These are phyloP conservation scores for Pleurozium schreberi DNA, from an alignment of 225 moss, liverwort and hornwort species.

Conservation along the genomic window DNA sequence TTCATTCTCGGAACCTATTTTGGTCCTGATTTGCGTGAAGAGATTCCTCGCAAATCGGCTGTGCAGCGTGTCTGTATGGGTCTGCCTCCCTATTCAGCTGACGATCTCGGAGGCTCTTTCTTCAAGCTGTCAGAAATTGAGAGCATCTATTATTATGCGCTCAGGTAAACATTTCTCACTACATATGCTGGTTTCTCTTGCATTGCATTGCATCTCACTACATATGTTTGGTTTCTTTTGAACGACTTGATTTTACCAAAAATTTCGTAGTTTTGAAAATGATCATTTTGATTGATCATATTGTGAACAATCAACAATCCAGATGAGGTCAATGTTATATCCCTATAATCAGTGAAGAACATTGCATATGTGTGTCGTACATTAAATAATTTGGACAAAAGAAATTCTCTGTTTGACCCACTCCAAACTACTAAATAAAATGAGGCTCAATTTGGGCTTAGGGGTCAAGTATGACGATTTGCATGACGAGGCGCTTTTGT, in stretches of 20 bases:
- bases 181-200: background rate
- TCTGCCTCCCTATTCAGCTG: constrained; percentile 57
- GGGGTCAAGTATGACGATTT: background rate
- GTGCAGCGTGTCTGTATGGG: constrained; percentile 67
- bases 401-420: background rate
- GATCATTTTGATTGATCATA: background rate
- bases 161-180: constrained; percentile 21
- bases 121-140: constrained; percentile 97
- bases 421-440: background rate
- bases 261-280: background rate
- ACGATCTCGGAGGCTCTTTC: constrained; percentile 76
- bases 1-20: constrained; percentile 95
- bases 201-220: background rate
- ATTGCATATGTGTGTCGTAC: background rate
- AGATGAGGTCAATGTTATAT: background rate
- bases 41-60: constrained; percentile 82
- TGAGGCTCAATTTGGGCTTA: background rate
- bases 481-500: background rate
- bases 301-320: background rate
- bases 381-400: background rate
- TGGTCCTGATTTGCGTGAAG: constrained; percentile 84
- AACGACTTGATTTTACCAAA: background rate
- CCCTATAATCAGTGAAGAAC: background rate
- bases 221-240: background rate
- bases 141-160: constrained; percentile 82